Evolutionary conservation across 1,139 yeast species (phyloP), one percentile per base, ranked within the genome.

Genomic region (Hansenula lynferdii): DNA sequence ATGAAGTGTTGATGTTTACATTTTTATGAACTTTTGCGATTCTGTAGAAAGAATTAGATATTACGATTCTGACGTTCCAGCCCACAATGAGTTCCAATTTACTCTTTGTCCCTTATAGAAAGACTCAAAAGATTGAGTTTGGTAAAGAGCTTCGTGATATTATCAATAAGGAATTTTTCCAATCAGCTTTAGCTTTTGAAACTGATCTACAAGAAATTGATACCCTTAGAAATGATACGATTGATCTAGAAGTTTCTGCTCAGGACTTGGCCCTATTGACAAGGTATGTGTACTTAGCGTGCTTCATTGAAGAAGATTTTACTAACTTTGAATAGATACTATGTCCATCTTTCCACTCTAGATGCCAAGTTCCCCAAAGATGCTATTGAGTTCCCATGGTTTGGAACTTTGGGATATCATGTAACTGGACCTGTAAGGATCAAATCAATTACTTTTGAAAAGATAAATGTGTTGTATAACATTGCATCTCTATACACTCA

Each of bases 351-450:
- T 14, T 42, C 54, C 0, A 56, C 59, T 4, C 42, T 72, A 17
- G 53, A 54, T 24, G 38, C 57, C 27, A 72, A 72, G 43, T 71
- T 74, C 35, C 77, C 78, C 0, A 56, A 57, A 15, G 70, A 69
- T 42, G 61, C 63, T 38, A 59, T 76, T 5, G 75, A 70, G 33
- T 83, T 85, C 51, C 68, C 76, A 1, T 89, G 96, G 97, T 75
- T 65, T 51, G 80, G 81, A 22, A 77, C 89, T 0, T 58, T 85
- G 16, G 80, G 85, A 0, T 72, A 72, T 44, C 68, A 75, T 12
- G 69, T 72, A 11, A 61, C 65, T 9, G 75, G 75, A 0, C 75
- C 75, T 2, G 67, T 69, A 22, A 64, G 56, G 40, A 51, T 64
- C 27, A 57, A 63, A 26, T 75, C 85, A 1, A 53, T 81, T 8